phyloP scores from a whole-genome alignment of 495 filamentous ascomycete species.

The Aspergillus biplanus region DNA sequence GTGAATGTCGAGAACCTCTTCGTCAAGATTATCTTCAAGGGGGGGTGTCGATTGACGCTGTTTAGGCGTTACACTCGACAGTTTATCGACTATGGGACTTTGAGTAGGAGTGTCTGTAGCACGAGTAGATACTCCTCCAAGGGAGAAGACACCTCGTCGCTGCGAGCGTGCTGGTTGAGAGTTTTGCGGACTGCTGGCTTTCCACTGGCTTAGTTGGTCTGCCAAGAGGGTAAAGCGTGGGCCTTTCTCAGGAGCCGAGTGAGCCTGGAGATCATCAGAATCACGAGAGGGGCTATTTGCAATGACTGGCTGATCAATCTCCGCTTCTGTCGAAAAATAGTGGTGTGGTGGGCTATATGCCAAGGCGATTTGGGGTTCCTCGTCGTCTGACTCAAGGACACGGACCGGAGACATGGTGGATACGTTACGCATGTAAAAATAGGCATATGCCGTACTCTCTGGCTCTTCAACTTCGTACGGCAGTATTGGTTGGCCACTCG shows the following conservation, averaged over 20 bases:
- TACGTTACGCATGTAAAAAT: slow-evolving; percentile 14
- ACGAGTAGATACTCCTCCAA: slow-evolving; percentile 30
- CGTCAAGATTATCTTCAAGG: neutral
- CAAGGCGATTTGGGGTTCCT: neutral
- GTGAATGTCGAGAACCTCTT: slow-evolving; percentile 7
- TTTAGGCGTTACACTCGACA: slow-evolving; percentile 1
- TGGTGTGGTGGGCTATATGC: neutral
- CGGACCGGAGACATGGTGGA: slow-evolving; percentile 9
- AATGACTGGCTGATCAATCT: slow-evolving; percentile 21
- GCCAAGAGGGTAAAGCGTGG: slow-evolving; percentile 66
- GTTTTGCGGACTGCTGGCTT: slow-evolving; percentile 54
- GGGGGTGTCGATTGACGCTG: neutral
- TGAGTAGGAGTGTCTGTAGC: neutral
- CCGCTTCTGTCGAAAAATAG: neutral
- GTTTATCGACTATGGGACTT: neutral
- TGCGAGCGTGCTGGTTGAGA: slow-evolving; percentile 36
- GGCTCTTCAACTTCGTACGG: slow-evolving; percentile 27
- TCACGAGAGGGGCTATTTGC: neutral
- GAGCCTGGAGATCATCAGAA: slow-evolving; percentile 18
- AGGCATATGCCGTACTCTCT: slow-evolving; percentile 17
- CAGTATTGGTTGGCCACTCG: slow-evolving; percentile 13
- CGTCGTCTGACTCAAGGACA: neutral
- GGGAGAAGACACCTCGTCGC: slow-evolving; percentile 51
- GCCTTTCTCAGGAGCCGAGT: slow-evolving; percentile 30
- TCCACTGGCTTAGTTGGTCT: slow-evolving; percentile 62